These are phyloP conservation scores for Phytophthora brassicae DNA, from an alignment of 352 stramenopile species.

Conservation along the genomic window DNA sequence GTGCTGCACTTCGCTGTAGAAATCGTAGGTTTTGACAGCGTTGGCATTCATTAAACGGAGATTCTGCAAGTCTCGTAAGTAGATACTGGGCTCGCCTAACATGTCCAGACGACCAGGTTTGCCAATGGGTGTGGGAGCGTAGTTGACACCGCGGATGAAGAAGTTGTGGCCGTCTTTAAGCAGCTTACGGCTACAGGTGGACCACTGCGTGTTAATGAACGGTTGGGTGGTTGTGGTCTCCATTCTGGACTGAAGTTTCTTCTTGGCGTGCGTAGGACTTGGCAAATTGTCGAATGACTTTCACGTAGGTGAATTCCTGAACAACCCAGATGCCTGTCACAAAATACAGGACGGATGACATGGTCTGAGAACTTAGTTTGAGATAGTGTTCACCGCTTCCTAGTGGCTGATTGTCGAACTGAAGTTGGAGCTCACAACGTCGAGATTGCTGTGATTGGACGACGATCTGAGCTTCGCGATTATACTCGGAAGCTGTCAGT, in stretches of 20 bases:
- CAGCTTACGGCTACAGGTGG: constrained; percentile 60
- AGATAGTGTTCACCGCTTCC: background rate
- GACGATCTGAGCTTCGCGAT: too few relatives aligned
- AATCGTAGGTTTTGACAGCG: constrained; percentile 75
- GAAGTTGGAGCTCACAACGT: too few relatives aligned
- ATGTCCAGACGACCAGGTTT: constrained; percentile 54
- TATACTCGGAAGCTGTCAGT: background rate
- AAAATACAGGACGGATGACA: constrained; percentile 7
- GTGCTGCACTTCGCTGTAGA: constrained; percentile 54
- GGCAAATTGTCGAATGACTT: constrained; percentile 26
- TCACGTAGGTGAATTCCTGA: background rate
- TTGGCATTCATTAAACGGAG: constrained; percentile 77
- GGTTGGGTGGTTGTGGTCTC: too few relatives aligned
- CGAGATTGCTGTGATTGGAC: too few relatives aligned
- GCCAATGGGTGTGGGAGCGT: constrained; percentile 67
- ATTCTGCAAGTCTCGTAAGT: constrained; percentile 62
- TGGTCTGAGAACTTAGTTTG: background rate
- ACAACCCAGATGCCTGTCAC: constrained; percentile 1
- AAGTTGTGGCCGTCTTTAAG: constrained; percentile 58
- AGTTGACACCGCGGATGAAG: constrained; percentile 77
- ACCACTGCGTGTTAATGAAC: constrained; percentile 56
- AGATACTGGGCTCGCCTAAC: constrained; percentile 54
- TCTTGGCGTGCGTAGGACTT: background rate
- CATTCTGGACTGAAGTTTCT: constrained; percentile 2
- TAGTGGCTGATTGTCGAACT: constrained; percentile 8